Evolutionary conservation across 1,284 basidiomycete genomes (phyloP), one percentile per base, ranked within the genome.

Genomic region (Austropuccinia psidii): DNA sequence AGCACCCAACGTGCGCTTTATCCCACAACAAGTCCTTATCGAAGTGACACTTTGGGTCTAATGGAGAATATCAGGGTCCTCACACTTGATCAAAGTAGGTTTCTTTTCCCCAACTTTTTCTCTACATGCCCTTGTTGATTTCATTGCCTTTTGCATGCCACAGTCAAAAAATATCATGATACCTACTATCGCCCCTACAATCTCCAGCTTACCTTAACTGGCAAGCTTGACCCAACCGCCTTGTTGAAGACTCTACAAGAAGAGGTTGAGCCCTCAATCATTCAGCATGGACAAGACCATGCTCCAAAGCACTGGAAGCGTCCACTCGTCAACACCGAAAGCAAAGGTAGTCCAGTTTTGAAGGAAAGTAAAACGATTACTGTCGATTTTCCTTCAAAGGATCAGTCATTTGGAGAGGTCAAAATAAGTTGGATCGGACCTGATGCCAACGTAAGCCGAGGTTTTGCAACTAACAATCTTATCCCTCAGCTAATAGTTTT

Each of bases 101-200:
- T 24, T 15, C 11, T 33, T 29, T 49, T 2, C 4, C 9, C 41
- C 11, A n/a, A n/a, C n/a, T 45, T 45, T 11, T 45, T 45, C n/a
- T 11, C n/a, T 45, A n/a, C 41, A n/a, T 24, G 21, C 11, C 6
- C 1, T 24, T 43, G 58, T 2, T 13, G 35, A 7, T 17, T 60
- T 31, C 21, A 9, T 64, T 17, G 33, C n/a, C 19, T 62, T 33
- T 17, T 24, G 27, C 17, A 39, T n/a, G n/a, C n/a, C n/a, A 2
- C 76, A 94, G 92, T 97, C 78, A 87, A 91, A 64, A 83, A 92
- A 57, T 98, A 98, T 79, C 96, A 99, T 80, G 83, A 84, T 49
- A 87, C 87, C 58, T 94, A 94, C 82, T 99, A 99, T 79, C 90
- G 92, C 2, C 94, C 96, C 0, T 90, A 98, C 80, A 99, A 99